Conservation (phyloP, 768 basidiomycete species). For the Auriculariales sp. region DNA sequence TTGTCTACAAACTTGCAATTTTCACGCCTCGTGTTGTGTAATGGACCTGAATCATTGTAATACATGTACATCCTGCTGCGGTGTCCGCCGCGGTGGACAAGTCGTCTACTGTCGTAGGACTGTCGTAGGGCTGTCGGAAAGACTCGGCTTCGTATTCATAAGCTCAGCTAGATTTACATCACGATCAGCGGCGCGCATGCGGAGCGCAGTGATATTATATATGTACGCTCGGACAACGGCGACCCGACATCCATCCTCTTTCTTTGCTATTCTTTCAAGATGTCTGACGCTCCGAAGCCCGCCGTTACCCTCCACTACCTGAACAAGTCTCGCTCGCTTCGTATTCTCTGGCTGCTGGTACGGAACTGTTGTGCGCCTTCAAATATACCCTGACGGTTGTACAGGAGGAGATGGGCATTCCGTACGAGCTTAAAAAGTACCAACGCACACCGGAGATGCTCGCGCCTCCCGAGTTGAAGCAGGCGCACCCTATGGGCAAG, state of each 20-base stretch:
- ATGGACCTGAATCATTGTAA: too few relatives aligned
- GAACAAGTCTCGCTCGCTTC: slow-evolving; percentile 14
- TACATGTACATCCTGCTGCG: too few relatives aligned
- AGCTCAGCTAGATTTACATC: too few relatives aligned
- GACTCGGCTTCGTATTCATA: too few relatives aligned
- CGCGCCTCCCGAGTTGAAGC: slow-evolving; percentile 24
- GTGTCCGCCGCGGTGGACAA: too few relatives aligned
- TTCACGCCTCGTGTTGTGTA: too few relatives aligned
- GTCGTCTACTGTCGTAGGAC: too few relatives aligned
- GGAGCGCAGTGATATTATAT: too few relatives aligned
- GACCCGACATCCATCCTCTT: too few relatives aligned
- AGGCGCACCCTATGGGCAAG: slow-evolving; percentile 31
- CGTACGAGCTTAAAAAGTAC: slow-evolving; percentile 30
- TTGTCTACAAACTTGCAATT: neutral
- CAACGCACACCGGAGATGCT: slow-evolving; percentile 14
- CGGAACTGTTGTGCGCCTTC: slow-evolving; percentile 1
- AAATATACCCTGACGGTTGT: neutral
- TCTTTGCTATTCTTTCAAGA: neutral
- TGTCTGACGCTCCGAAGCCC: neutral
- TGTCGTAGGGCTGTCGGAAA: too few relatives aligned
- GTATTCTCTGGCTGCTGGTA: slow-evolving; percentile 15
- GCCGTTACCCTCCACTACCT: slow-evolving; percentile 11
- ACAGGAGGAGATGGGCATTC: slow-evolving; percentile 37
- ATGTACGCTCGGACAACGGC: too few relatives aligned
- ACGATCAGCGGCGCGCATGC: too few relatives aligned